Percentiles rank a stretch among this genome's conserved stretches.
phyloP scores from a whole-genome alignment of 2,329 filamentous ascomycete genomes.

The Fusarium torreyae region DNA sequence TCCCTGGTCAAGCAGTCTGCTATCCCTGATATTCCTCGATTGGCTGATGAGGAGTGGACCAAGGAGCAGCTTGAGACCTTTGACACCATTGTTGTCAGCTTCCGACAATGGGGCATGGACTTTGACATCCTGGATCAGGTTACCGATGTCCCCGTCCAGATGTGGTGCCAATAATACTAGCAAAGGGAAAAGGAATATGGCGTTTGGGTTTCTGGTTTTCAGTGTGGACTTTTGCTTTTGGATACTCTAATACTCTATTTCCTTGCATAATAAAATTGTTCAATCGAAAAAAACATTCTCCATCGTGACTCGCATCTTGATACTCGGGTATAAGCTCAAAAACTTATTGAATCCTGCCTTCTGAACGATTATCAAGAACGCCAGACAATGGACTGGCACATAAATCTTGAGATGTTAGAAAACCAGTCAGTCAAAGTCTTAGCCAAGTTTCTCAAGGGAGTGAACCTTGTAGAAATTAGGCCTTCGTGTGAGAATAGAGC shows the following conservation, averaged over 20 bases:
- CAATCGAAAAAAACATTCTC: neutral
- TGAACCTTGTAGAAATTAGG: too few species aligned
- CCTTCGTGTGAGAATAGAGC: too few species aligned
- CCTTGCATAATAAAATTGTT: neutral
- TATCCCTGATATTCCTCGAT: conserved; percentile 30
- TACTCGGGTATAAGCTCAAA: too few species aligned
- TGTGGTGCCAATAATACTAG: conserved; percentile 28
- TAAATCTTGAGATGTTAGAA: too few species aligned
- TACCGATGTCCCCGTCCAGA: conserved; percentile 27
- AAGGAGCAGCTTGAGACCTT: conserved; percentile 35
- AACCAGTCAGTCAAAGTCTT: too few species aligned
- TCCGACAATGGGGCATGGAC: conserved; percentile 35
- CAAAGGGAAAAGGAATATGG: neutral
- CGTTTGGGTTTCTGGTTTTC: neutral
- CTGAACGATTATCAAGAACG: too few species aligned
- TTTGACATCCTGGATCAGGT: conserved; percentile 30
- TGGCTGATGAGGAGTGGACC: conserved; percentile 37
- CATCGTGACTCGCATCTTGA: too few species aligned
- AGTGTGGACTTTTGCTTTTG: neutral
- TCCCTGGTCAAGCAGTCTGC: conserved; percentile 37
- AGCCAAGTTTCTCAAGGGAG: too few species aligned
- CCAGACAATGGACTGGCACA: too few species aligned
- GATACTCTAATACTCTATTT: neutral
- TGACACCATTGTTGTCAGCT: conserved; percentile 40
- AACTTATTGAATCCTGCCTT: too few species aligned